Conservation (phyloP, 257 asterid species). For the Scutellaria minor region DNA sequence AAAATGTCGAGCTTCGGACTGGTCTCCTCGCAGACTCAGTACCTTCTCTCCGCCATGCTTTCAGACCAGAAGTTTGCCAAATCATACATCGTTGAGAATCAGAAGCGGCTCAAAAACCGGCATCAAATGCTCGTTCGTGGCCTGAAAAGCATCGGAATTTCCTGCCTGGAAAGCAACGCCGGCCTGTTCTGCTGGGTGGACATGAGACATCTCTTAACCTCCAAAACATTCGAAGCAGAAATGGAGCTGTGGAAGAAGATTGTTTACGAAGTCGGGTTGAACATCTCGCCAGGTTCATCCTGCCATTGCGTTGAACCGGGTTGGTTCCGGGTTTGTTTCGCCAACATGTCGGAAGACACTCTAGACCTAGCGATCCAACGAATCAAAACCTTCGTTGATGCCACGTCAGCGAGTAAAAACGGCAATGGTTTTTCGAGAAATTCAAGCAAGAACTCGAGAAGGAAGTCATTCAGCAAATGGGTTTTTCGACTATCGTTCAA, state of each 20-base stretch:
- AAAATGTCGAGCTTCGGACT: slow-evolving; percentile 75
- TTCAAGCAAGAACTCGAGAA: slow-evolving; percentile 46
- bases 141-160: slow-evolving; percentile 41
- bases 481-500: slow-evolving; percentile 61
- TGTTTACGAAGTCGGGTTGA: slow-evolving; percentile 55
- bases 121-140: slow-evolving; percentile 51
- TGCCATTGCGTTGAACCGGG: slow-evolving; percentile 75
- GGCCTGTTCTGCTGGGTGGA: slow-evolving; percentile 70
- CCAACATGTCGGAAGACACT: slow-evolving; percentile 62
- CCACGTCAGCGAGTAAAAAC: background rate
- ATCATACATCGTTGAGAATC: slow-evolving; percentile 49
- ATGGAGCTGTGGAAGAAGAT: slow-evolving; percentile 68
- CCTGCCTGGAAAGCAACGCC: slow-evolving; percentile 60
- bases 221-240: slow-evolving; percentile 54
- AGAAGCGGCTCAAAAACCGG: slow-evolving; percentile 47
- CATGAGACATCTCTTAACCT: slow-evolving; percentile 49
- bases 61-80: slow-evolving; percentile 53
- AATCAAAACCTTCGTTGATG: slow-evolving; percentile 37
- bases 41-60: slow-evolving; percentile 57
- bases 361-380: slow-evolving; percentile 56
- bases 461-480: slow-evolving; percentile 57
- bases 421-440: slow-evolving; percentile 7
- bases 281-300: slow-evolving; percentile 72
- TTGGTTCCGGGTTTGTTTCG: slow-evolving; percentile 71
- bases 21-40: slow-evolving; percentile 66